Percentiles rank a stretch among this genome's conserved stretches.
Conservation (phyloP, 148 eudicot species). For the Nepenthes mirabilis region DNA sequence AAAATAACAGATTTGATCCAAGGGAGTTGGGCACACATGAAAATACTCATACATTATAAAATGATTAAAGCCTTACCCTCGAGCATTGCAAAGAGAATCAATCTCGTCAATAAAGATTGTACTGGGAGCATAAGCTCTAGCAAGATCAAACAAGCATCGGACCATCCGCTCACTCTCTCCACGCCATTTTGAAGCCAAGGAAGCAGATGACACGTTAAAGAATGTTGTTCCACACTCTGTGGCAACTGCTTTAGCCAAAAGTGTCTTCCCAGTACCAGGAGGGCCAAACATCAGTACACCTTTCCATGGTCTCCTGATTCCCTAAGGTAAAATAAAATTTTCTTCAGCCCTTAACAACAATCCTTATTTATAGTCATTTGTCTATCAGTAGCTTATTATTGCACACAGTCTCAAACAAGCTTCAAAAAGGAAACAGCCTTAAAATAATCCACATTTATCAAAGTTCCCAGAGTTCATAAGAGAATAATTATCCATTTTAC, state of each 20-base stretch:
- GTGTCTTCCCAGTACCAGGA: constrained; percentile 99
- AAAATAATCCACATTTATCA: no score
- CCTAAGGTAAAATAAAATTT: constrained; percentile 27
- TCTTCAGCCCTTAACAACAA: background rate
- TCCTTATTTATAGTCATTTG: background rate
- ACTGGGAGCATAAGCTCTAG: constrained; percentile 96
- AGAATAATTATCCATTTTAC: no score
- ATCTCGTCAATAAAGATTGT: constrained; percentile 98
- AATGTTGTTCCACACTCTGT: constrained; percentile 98
- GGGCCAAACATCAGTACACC: constrained; percentile 99
- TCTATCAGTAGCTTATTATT: background rate
- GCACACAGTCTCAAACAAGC: no score
- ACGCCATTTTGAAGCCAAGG: constrained; percentile 98
- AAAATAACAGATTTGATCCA: background rate
- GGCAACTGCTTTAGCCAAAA: constrained; percentile 97
- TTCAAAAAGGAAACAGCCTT: no score
- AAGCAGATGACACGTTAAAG: constrained; percentile 95
- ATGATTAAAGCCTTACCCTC: constrained; percentile 50
- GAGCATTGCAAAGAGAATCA: constrained; percentile 94
- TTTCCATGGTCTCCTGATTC: constrained; percentile 98
- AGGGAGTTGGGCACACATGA: background rate
- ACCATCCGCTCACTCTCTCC: constrained; percentile 99
- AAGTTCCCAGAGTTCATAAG: no score
- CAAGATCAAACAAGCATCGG: constrained; percentile 87
- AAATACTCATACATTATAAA: background rate